Percentiles rank a stretch among this genome's conserved stretches.
phyloP scores from a whole-genome alignment of 345 rosid genomes.

The Rhizophora apiculata region DNA sequence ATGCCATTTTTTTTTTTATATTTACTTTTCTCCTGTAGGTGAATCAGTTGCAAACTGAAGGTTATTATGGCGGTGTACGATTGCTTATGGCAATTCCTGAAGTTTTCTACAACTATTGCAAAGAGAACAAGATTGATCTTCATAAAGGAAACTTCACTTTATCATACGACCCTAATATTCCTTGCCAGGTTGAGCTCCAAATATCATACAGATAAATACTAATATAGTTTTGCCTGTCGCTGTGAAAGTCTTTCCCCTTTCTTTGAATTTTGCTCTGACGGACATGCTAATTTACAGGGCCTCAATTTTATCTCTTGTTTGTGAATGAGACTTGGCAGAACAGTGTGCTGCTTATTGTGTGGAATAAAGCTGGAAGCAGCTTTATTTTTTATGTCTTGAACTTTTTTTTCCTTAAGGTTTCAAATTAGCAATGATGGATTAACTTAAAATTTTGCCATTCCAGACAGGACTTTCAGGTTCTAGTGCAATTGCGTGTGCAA shows the following conservation, averaged over 20 bases:
- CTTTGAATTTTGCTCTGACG: too few relatives aligned
- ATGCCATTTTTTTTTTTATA: too few relatives aligned
- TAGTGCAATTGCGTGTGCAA: constrained; percentile 92
- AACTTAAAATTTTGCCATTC: constrained; percentile 28
- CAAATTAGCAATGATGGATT: neutral
- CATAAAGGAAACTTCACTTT: constrained; percentile 54
- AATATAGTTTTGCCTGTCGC: too few relatives aligned
- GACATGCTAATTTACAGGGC: too few relatives aligned
- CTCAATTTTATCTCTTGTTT: too few relatives aligned
- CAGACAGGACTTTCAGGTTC: constrained; percentile 99
- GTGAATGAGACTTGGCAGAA: too few relatives aligned
- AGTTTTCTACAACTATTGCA: constrained; percentile 55
- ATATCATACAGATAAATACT: neutral
- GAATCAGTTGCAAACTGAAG: constrained; percentile 69
- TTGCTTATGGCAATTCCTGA: constrained; percentile 80
- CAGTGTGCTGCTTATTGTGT: too few relatives aligned
- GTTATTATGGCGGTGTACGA: constrained; percentile 84
- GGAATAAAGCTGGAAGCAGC: too few relatives aligned
- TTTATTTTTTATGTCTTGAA: too few relatives aligned
- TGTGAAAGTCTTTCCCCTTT: too few relatives aligned
- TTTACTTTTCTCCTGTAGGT: constrained; percentile 29
- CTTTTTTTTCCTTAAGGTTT: too few relatives aligned
- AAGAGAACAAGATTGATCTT: constrained; percentile 52
- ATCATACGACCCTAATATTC: constrained; percentile 85
- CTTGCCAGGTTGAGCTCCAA: constrained; percentile 63